phyloP scores from a whole-genome alignment of 768 basidiomycete genomes.

The Phylloporus rhodoxanthus region DNA sequence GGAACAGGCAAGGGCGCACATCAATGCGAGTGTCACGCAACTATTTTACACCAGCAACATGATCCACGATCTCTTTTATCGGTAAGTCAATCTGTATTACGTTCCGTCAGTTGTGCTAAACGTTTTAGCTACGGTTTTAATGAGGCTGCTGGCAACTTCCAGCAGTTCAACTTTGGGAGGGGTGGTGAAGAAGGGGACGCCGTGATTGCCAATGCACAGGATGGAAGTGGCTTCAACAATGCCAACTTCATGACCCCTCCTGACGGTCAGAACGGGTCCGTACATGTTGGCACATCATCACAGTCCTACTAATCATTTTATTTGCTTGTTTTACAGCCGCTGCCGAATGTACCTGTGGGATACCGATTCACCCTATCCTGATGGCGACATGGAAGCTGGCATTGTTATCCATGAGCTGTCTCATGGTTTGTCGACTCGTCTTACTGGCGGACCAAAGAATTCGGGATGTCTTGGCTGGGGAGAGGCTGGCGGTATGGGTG shows the following conservation, averaged over 20 bases:
- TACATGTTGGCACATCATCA: background rate
- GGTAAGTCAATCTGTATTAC: slow-evolving; percentile 29
- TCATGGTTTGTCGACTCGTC: slow-evolving; percentile 88
- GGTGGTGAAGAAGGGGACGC: slow-evolving; percentile 85
- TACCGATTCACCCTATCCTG: slow-evolving; percentile 81
- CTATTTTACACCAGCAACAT: slow-evolving; percentile 84
- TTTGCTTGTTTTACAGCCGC: slow-evolving; percentile 30
- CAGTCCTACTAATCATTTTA: background rate
- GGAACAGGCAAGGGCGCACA: slow-evolving; percentile 71
- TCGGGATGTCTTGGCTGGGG: slow-evolving; percentile 95
- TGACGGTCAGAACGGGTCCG: slow-evolving; percentile 70
- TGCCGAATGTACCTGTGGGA: slow-evolving; percentile 99
- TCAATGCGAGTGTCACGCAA: slow-evolving; percentile 83
- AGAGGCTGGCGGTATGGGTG: slow-evolving; percentile 95
- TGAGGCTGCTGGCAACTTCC: slow-evolving; percentile 92
- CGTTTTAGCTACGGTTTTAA: slow-evolving; percentile 76
- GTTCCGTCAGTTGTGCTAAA: background rate
- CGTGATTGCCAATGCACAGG: slow-evolving; percentile 93
- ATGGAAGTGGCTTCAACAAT: slow-evolving; percentile 89
- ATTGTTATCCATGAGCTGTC: slow-evolving; percentile 90
- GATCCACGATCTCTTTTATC: slow-evolving; percentile 79
- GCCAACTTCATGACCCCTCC: slow-evolving; percentile 89
- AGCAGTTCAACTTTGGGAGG: slow-evolving; percentile 91
- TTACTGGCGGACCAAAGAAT: slow-evolving; percentile 91
- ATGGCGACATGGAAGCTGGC: slow-evolving; percentile 93